These are phyloP conservation scores for Leishmania tropica DNA, from an alignment of 208 protist species.

Conservation along the genomic window DNA sequence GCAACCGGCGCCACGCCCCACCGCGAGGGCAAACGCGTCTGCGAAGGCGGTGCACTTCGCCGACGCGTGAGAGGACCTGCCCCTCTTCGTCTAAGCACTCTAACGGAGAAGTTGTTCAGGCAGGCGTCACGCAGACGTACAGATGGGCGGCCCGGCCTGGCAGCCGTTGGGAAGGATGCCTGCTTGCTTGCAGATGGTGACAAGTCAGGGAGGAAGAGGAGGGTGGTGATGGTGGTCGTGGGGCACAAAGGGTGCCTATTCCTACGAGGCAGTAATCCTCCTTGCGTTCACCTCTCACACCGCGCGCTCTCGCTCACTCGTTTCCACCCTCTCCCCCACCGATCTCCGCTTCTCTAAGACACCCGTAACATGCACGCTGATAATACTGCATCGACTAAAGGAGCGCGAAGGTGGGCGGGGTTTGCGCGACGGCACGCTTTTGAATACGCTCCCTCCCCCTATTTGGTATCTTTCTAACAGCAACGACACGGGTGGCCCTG, in stretches of 20 bases:
- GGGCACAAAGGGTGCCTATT: not conserved
- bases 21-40: conserved; percentile 4
- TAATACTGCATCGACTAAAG: not conserved
- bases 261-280: not conserved
- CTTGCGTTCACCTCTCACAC: not conserved
- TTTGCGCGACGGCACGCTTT: not conserved
- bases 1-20: conserved; percentile 2
- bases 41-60: conserved; percentile 72
- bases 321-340: not conserved
- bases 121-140: not conserved
- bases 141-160: not conserved
- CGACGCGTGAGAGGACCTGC: conserved; percentile 4
- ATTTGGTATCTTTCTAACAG: too few relatives aligned
- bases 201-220: not conserved
- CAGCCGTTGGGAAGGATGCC: not conserved
- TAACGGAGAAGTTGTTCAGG: not conserved
- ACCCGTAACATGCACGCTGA: not conserved
- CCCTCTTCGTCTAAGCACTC: not conserved
- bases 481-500: too few relatives aligned
- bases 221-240: not conserved
- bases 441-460: not conserved
- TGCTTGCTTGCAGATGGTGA: not conserved
- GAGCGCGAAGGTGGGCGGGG: not conserved
- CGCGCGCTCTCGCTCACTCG: not conserved
- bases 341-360: not conserved